Evolutionary conservation across 2,329 filamentous ascomycete species (phyloP).

Genomic region (Metarhizium humberi): DNA sequence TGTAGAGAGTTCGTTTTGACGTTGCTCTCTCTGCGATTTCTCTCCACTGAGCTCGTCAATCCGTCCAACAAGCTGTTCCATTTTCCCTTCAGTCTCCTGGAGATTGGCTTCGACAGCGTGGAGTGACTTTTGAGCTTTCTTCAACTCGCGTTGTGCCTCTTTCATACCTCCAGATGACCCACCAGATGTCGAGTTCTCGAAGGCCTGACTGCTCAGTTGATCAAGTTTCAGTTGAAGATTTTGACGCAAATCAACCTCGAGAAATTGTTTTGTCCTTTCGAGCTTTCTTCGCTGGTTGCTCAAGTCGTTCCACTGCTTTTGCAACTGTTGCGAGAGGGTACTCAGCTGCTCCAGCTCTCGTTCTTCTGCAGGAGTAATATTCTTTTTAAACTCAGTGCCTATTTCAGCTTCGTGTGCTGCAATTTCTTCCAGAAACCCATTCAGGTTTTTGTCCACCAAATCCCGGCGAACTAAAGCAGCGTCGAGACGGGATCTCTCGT

Average conservation of each 20-base stretch:
- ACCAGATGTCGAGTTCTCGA: conserved; percentile 53
- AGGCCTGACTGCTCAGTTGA: conserved; percentile 68
- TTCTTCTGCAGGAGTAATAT: conserved; percentile 75
- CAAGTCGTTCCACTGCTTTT: conserved; percentile 66
- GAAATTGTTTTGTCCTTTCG: conserved; percentile 69
- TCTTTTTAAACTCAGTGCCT: conserved; percentile 83
- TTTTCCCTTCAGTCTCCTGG: conserved; percentile 62
- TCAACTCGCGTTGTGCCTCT: conserved; percentile 72
- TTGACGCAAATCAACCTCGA: conserved; percentile 83
- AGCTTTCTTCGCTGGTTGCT: conserved; percentile 66
- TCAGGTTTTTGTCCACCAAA: conserved; percentile 65
- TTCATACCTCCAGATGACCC: conserved; percentile 58
- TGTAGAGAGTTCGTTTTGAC: conserved; percentile 65
- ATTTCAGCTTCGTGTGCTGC: conserved; percentile 73
- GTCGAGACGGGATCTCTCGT: conserved; percentile 64
- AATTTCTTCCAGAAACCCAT: conserved; percentile 66
- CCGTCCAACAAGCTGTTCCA: conserved; percentile 43
- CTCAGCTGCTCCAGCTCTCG: conserved; percentile 64
- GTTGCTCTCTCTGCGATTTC: conserved; percentile 56
- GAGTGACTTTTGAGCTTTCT: conserved; percentile 63
- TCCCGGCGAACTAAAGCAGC: conserved; percentile 55
- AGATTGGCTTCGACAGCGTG: conserved; percentile 60
- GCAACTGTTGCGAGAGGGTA: conserved; percentile 59
- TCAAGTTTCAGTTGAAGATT: conserved; percentile 83
- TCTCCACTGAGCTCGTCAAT: conserved; percentile 46